Conservation (phyloP, 768 basidiomycete genomes). For the Pulveroboletus sp. region DNA sequence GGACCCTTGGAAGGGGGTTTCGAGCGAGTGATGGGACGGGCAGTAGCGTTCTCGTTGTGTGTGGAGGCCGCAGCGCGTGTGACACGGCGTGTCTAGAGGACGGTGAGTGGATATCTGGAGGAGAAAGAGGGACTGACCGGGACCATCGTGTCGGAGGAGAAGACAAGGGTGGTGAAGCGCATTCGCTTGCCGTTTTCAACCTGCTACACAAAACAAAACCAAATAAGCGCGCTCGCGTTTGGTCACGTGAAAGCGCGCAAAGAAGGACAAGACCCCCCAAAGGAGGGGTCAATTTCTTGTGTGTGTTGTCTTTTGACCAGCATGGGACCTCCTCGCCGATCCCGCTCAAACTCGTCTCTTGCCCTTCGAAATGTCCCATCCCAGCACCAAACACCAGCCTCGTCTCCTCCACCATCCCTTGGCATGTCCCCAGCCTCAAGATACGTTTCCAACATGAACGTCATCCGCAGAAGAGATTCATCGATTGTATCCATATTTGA, state of each 20-base stretch:
- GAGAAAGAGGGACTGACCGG: constrained; percentile 32
- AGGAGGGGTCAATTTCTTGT: constrained; percentile 8
- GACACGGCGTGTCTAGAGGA: constrained; percentile 55
- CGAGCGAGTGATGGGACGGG: constrained; percentile 57
- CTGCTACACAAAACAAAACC: constrained; percentile 32
- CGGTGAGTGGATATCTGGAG: background rate
- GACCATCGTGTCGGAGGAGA: constrained; percentile 34
- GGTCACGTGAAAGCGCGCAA: constrained; percentile 26
- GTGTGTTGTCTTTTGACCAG: background rate
- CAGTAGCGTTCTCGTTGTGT: constrained; percentile 66
- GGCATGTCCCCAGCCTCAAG: constrained; percentile 63
- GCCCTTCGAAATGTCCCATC: constrained; percentile 13
- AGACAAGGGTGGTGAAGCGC: constrained; percentile 23
- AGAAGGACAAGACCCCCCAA: constrained; percentile 12
- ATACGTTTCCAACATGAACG: constrained; percentile 76
- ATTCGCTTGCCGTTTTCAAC: constrained; percentile 34
- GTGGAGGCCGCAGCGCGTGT: constrained; percentile 51
- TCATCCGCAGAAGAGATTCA: constrained; percentile 72
- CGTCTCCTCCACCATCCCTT: constrained; percentile 9
- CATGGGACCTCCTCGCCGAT: constrained; percentile 21
- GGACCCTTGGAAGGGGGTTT: constrained; percentile 45
- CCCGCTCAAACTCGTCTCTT: constrained; percentile 27
- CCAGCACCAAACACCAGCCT: background rate
- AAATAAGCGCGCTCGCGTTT: constrained; percentile 38
- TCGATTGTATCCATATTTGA: constrained; percentile 78